Evolutionary conservation across 2,329 filamentous ascomycete genomes (phyloP), one percentile per base, ranked within the genome.

Genomic region (Bipolaris bicolor): DNA sequence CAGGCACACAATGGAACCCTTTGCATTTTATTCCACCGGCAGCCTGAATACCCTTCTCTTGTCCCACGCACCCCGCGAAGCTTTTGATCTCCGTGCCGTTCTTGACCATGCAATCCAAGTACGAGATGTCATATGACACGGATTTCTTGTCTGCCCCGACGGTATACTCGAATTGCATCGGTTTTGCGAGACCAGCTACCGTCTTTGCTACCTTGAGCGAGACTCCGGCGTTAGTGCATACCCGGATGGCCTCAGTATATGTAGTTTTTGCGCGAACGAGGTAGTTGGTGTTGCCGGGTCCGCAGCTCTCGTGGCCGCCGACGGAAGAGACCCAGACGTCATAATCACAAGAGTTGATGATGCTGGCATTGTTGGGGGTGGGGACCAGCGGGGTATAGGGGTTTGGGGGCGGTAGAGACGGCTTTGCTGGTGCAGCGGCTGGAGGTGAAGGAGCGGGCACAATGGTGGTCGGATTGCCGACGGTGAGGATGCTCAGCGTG

Each of bases 271-370:
- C 20, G 6, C 22, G 24, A 7, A 64, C 11, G 0, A 58, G 43
- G 15, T 60, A 22, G 26, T 48, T 22, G 0, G 49, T 49, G 31
- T 37, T 40, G 0, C 41, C 52, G 0, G 52, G 40, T 1, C 55
- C 54, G 18, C 58, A 65, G n/a, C 13, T 33, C 3, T 20, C 1
- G 18, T 61, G 29, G 10, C 29, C 20, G 34, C 64, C 64, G 1
- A 60, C 49, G 0, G 65, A 69, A 3, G 46, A 54, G 2, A 68
- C 31, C n/a, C 60, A 67, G 29, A 69, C 48, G 0, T 60, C 48
- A 7, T 67, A 66, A 5, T 49, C 40, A 45, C 67, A 68, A 0
- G 65, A 69, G 46, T 68, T 69, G 18, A 57, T 49, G 20, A 69
- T 53, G 3, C 53, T 55, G 9, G 60, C 64, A 9, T 51, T 31